Evolutionary conservation across 345 rosid species (phyloP).

Genomic region (Pseudoturritis turrita): DNA sequence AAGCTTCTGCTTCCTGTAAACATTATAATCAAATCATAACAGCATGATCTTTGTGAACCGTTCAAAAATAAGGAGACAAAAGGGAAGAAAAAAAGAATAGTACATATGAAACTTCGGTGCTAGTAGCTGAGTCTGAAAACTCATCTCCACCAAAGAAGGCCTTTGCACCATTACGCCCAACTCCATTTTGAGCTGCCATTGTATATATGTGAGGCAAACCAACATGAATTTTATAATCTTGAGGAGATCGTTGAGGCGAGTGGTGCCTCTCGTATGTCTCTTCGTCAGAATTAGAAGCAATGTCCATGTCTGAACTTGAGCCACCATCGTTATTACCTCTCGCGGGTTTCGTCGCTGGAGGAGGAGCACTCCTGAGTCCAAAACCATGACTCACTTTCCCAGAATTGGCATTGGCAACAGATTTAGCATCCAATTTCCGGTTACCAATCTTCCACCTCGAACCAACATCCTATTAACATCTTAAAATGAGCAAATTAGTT

Average conservation of each 20-base stretch:
- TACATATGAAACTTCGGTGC: constrained; percentile 56
- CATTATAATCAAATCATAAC: neutral
- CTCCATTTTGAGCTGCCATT: constrained; percentile 25
- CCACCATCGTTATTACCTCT: constrained; percentile 36
- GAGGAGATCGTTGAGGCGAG: constrained; percentile 55
- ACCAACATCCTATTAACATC: constrained; percentile 30
- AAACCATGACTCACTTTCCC: constrained; percentile 24
- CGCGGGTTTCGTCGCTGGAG: constrained; percentile 36
- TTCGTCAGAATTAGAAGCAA: constrained; percentile 59
- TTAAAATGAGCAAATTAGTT: neutral
- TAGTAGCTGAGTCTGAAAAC: constrained; percentile 54
- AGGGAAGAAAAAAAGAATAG: no score
- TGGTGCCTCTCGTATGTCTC: constrained; percentile 35
- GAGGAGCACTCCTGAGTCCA: constrained; percentile 40
- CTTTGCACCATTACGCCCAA: constrained; percentile 30
- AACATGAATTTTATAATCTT: constrained; percentile 38
- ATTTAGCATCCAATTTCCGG: constrained; percentile 30
- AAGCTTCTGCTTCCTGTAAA: constrained; percentile 47
- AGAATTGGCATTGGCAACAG: constrained; percentile 28
- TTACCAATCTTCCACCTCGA: constrained; percentile 26
- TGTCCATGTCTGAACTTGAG: constrained; percentile 65
- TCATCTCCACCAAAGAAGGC: constrained; percentile 35
- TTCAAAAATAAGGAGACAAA: neutral
- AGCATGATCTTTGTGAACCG: constrained; percentile 7
- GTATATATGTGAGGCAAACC: constrained; percentile 16